Base-by-base conservation (phyloP, 768 basidiomycete species). In the Udeniomyces megalosporus region DNA sequence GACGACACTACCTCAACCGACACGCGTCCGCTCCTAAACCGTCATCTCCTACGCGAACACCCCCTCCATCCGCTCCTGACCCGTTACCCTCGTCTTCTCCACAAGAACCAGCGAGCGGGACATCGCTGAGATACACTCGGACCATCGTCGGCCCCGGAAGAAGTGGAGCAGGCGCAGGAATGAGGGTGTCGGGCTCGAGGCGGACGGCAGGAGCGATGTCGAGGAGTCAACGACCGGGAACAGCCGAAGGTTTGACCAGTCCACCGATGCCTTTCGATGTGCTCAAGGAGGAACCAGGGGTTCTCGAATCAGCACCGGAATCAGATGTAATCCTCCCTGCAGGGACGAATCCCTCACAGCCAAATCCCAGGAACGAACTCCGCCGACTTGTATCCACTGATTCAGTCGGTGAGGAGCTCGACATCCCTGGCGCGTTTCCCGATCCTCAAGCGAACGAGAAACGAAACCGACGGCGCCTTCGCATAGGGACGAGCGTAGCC, bases 71-170 rank as follows among this genome's bases (percentile, higher is more conserved):
- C 11, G 31, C 14, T 17, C 31, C 35, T 8, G 34, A 34, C 3
- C 61, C 28, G 7, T 14, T n/a, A 1, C 49, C 47, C 31, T 22
- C 46, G 26, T n/a, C 47, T 45, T 49, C 32, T 22, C 38, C 15
- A 22, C 12, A n/a, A 4, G 26, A 29, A 6, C 32, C 58, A 22
- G 58, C 50, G 52, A 34, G 49, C 35, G 62, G 49, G 38, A 50
- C 55, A 20, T 49, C 47, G 12, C 62, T 63, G 12, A 49, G 49
- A 20, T 58, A 63, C 22, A 58, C 42, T 10, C 32, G 52, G 51
- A 63, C 62, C 17, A 63, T 63, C 48, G 49, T 58, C 11, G 57
- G 62, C 17, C 54, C 55, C 0, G 57, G 57, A 1, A 55, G 45
- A 22, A 45, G 42, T 2, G 55, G 49, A 6, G 31, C 28, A 6